Conservation (phyloP, 192 early-diverging fungal species). For the Chytriomyces sp. region DNA sequence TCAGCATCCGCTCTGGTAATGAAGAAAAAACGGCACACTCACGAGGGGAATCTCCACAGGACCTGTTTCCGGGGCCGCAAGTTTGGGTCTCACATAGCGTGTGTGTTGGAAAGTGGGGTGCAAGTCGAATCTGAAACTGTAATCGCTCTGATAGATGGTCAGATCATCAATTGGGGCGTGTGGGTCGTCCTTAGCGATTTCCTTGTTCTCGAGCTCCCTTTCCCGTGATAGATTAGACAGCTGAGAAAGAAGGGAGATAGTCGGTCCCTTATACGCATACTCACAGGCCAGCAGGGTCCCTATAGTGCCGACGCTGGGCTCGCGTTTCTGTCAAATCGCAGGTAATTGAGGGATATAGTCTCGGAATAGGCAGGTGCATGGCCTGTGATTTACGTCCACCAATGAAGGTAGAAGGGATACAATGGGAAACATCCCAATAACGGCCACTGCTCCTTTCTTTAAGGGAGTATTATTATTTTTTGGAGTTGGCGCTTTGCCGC, state of each 20-base stretch:
- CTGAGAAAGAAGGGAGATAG: not conserved
- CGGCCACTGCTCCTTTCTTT: no score
- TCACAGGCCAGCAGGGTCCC: not conserved
- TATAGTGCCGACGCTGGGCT: not conserved
- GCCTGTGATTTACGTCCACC: not conserved
- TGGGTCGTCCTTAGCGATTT: not conserved
- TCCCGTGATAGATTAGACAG: not conserved
- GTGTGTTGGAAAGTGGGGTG: not conserved
- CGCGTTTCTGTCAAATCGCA: not conserved
- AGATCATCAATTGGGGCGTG: not conserved
- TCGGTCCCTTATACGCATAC: not conserved
- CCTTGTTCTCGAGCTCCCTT: not conserved
- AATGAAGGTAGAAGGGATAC: not conserved
- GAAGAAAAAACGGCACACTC: no score
- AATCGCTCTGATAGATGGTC: not conserved
- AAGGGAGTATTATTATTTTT: no score
- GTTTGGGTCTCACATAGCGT: not conserved
- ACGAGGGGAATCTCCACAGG: not conserved
- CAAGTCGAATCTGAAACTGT: not conserved
- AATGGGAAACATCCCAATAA: not conserved
- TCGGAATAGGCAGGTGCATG: not conserved
- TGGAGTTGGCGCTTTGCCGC: no score
- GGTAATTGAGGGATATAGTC: not conserved
- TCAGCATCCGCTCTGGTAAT: not conserved
- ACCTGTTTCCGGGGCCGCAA: not conserved